phyloP scores from a whole-genome alignment of 306 rosid genomes.

The Pyrus pyrifolia region DNA sequence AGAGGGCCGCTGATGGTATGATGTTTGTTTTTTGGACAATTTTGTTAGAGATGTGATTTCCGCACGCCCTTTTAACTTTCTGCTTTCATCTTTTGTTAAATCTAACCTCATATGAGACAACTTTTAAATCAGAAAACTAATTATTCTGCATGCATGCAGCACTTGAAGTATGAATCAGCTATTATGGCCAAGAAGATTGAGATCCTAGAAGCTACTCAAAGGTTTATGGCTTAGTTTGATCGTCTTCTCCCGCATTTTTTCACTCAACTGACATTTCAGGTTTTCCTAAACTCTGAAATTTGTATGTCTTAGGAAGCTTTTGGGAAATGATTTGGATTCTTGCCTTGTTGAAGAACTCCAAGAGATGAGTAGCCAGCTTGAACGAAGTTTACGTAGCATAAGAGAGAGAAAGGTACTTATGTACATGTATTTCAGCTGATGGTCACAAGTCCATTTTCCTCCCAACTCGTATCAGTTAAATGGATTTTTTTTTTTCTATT shows the following conservation, averaged over 20 bases:
- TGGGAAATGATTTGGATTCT: conserved; percentile 38
- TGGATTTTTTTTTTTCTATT: too few relatives aligned
- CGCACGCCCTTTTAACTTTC: background rate
- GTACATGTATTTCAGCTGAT: background rate
- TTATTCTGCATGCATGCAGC: conserved; percentile 27
- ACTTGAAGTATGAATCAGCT: conserved; percentile 40
- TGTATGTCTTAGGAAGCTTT: conserved; percentile 41
- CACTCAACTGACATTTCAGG: background rate
- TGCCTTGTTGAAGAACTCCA: conserved; percentile 47
- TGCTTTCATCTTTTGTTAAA: too few relatives aligned
- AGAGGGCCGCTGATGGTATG: too few relatives aligned
- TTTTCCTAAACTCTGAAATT: background rate
- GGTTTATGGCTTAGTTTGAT: conserved; percentile 29
- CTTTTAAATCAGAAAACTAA: background rate
- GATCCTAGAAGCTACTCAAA: conserved; percentile 37
- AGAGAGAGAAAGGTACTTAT: conserved; percentile 50
- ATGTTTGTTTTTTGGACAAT: background rate
- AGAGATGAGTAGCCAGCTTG: conserved; percentile 32
- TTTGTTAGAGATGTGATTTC: too few relatives aligned
- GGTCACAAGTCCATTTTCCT: background rate
- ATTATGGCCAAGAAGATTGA: conserved; percentile 41
- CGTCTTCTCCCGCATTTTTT: background rate
- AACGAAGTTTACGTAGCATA: conserved; percentile 32
- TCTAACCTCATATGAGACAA: background rate
- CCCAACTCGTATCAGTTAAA: background rate